These are phyloP conservation scores for Beauveria rudraprayagi DNA, from an alignment of 2,329 filamentous ascomycete genomes.

Conservation along the genomic window DNA sequence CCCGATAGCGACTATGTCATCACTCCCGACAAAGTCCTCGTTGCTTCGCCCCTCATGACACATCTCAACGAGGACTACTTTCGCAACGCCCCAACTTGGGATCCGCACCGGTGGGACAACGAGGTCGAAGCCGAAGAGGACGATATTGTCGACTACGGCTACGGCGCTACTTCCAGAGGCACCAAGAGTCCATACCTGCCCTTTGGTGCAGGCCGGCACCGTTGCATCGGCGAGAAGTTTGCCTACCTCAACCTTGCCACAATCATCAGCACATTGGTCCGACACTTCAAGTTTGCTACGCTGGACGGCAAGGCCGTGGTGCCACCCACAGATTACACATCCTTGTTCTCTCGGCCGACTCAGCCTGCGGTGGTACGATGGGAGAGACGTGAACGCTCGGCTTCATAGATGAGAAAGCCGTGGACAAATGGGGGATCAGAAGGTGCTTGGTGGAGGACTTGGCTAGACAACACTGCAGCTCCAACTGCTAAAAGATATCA, in stretches of 20 bases:
- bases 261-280: slow-evolving; percentile 54
- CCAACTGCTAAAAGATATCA: no score
- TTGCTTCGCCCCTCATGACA: slow-evolving; percentile 35
- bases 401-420: slow-evolving; percentile 14
- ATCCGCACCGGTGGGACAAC: slow-evolving; percentile 26
- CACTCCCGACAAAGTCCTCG: slow-evolving; percentile 39
- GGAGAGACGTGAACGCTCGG: slow-evolving; percentile 13
- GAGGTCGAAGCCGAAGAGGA: slow-evolving; percentile 14
- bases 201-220: slow-evolving; percentile 64
- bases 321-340: slow-evolving; percentile 58
- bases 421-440: background rate
- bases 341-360: slow-evolving; percentile 31
- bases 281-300: slow-evolving; percentile 53
- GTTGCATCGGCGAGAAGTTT: slow-evolving; percentile 71
- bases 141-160: slow-evolving; percentile 23
- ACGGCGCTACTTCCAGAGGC: slow-evolving; percentile 24
- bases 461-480: no score
- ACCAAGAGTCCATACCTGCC: slow-evolving; percentile 45
- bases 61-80: slow-evolving; percentile 51
- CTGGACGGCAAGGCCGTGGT: slow-evolving; percentile 43
- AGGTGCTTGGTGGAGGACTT: background rate
- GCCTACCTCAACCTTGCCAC: slow-evolving; percentile 61
- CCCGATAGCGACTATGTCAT: slow-evolving; percentile 48
- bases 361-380: slow-evolving; percentile 26
- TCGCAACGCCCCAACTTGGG: slow-evolving; percentile 27